Evolutionary conservation across 2,329 filamentous ascomycete species (phyloP), one percentile per base, ranked within the genome.

Genomic region (Ophiosphaerella korrae): DNA sequence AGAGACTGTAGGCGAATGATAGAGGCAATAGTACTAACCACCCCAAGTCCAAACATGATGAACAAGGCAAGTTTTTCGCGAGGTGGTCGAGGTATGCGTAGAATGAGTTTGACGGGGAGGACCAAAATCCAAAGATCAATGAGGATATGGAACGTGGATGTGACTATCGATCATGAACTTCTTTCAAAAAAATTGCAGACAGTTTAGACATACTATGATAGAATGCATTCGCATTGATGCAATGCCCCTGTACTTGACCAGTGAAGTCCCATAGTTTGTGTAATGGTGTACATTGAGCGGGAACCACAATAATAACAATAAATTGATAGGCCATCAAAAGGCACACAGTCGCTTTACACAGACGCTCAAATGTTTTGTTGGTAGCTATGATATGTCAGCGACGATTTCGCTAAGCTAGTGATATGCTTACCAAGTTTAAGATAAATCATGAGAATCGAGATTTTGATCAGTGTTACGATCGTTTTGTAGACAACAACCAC

Each of bases 21-120:
- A 94, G 91, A 41, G 95, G 80, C 70, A 91, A 95, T 64, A 88
- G 91, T 60, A 94, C 91, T 89, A 62, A 96, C 94, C 46, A 92
- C 82, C 58, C 91, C 92, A 48, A 95, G 82, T 42, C 87, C 82
- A 67, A 97, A 97, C 0, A 91, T 92, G 26, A 92, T 75, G 45
- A 95, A 83, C 7, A 97, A 77, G 36, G 94, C 92, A 2, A 88
- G 84, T 73, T 96, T 96, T 68, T 96, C 92, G 50, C 89, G 88
- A 42, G 78, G 81, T 0, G 92, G 92, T 7, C 96, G 77, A 41
- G 86, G 85, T 86, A 96, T 92, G 40, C 86, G 82, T 0, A 91
- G 94, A 18, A 96, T 77, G 13, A 96, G 87, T 1, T 91, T 92
- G 57, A 96, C 88, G 0, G 92, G 92, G 9, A 96, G 78, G 29